Evolutionary conservation across 2,329 filamentous ascomycete species (phyloP), one percentile per base, ranked within the genome.

Genomic region (Fusarium veterinarium): DNA sequence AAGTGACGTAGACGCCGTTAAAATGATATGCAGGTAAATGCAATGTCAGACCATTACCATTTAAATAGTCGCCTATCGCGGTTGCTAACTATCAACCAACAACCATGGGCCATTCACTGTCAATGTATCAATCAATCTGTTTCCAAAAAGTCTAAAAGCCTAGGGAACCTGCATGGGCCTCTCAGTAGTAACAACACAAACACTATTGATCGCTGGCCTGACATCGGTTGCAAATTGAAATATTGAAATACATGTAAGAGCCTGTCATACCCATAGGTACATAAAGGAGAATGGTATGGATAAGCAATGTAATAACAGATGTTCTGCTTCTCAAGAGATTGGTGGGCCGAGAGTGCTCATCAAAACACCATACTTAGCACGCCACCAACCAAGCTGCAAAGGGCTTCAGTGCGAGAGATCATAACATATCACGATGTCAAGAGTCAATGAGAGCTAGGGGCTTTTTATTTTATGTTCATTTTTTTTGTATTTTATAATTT

Each of bases 51-150:
- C 30, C 60, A 35, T 40, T 28, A 16, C 20, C 53, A 14, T 46
- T 33, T 33, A 14, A 23, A 28, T 25, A 37, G 60, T 49, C 55
- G 62, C 33, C 30, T 66, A 60, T 66, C 53, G 64, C 52, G 52
- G 53, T 42, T 53, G 61, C 53, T 49, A 25, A 51, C 58, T 59
- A 35, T 30, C 31, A 25, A 14, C 23, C 20, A 28, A 20, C 23
- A 28, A 44, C 31, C 11, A n/a, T 23, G 37, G 23, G 13, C n/a
- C 12, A 52, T 40, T 59, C 44, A n/a, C 23, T 20, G 8, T 14
- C 2, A 37, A 13, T 25, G n/a, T 19, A 30, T 14, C 4, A 23
- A 19, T 56, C 6, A 20, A 14, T 35, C 19, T 31, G 10, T 35
- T 9, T 8, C 13, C 7, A 31, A 57, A 25, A 10, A 28, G 49